phyloP scores from a whole-genome alignment of 148 eudicot species.

The Camellia lanceoleosa region DNA sequence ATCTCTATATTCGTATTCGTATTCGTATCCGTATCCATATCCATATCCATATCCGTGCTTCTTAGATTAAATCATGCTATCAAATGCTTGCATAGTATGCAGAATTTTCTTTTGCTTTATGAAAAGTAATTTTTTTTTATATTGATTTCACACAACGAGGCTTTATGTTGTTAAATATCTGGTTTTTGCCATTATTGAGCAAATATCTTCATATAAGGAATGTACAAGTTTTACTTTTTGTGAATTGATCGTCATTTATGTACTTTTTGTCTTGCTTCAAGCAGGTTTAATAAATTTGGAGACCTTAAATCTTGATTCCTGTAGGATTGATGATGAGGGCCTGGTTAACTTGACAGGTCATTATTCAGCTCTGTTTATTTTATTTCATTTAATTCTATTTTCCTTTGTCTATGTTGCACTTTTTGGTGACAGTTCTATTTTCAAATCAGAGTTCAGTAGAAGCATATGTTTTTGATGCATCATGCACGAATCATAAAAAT shows the following conservation, averaged over 20 bases:
- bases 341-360: slow-evolving; percentile 60
- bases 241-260: not conserved
- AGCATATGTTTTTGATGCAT: not conserved
- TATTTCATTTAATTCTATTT: too few relatives aligned
- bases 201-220: not conserved
- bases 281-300: slow-evolving; percentile 79
- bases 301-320: slow-evolving; percentile 88
- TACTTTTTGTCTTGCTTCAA: not conserved
- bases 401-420: not conserved
- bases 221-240: not conserved
- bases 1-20: too few relatives aligned
- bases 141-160: not conserved
- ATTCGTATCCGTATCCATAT: too few relatives aligned
- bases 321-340: slow-evolving; percentile 79
- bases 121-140: too few relatives aligned
- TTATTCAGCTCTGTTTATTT: not conserved
- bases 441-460: not conserved
- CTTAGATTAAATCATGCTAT: not conserved
- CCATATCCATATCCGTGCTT: too few relatives aligned
- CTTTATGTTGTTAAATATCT: not conserved
- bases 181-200: not conserved
- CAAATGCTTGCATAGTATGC: not conserved
- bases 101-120: not conserved
- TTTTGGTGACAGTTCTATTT: not conserved
- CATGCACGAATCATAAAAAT: not conserved